Percentiles rank a stretch among this genome's conserved stretches.
Evolutionary conservation across 768 basidiomycete genomes (phyloP).

Genomic region (Terana coerulea): DNA sequence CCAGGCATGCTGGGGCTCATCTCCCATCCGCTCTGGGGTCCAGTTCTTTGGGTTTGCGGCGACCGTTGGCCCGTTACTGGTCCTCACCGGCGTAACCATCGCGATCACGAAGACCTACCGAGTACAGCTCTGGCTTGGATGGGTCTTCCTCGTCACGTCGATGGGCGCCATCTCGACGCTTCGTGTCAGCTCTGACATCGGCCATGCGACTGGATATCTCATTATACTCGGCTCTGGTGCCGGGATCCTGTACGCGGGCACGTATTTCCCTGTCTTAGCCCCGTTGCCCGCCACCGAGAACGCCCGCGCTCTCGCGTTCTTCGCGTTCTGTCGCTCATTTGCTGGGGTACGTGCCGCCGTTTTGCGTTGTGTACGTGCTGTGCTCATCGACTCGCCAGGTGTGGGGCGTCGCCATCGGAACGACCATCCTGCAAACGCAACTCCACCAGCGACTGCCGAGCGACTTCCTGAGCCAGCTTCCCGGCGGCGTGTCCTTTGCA

Average conservation of each 20-base stretch:
- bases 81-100: constrained; percentile 31
- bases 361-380: not conserved
- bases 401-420: constrained; percentile 51
- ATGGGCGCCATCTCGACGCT: constrained; percentile 33
- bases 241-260: constrained; percentile 21
- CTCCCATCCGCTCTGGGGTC: constrained; percentile 32
- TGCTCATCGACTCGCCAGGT: constrained; percentile 27
- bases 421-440: constrained; percentile 48
- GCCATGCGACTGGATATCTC: constrained; percentile 20
- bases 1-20: constrained; percentile 36
- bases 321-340: constrained; percentile 18
- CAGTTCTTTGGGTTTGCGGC: constrained; percentile 28
- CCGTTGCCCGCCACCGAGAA: constrained; percentile 27
- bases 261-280: constrained; percentile 24
- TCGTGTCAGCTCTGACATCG: constrained; percentile 21
- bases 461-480: constrained; percentile 31
- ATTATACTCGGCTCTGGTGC: constrained; percentile 22
- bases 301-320: constrained; percentile 32
- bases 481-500: constrained; percentile 36
- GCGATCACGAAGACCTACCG: constrained; percentile 29
- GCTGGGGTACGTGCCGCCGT: constrained; percentile 12
- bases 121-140: constrained; percentile 30
- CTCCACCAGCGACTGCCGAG: constrained; percentile 38
- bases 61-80: constrained; percentile 27
- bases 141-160: constrained; percentile 30